phyloP scores from a whole-genome alignment of 805 yeast genomes.

The Hanseniaspora guilliermondii region DNA sequence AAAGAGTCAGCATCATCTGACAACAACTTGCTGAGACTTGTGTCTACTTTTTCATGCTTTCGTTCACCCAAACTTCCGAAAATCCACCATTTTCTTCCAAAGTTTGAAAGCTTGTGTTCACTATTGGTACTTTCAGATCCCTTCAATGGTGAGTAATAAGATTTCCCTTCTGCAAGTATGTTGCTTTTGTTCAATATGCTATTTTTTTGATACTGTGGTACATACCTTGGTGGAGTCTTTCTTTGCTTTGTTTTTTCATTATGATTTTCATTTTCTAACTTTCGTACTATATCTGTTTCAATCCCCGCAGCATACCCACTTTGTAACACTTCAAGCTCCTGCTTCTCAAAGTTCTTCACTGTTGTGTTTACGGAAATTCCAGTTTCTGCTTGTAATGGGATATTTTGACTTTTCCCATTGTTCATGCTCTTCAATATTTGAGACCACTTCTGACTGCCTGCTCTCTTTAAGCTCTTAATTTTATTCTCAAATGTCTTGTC shows the following conservation, averaged over 20 bases:
- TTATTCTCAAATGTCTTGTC: background rate
- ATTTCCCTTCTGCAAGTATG: background rate
- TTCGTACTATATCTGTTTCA: constrained; percentile 3
- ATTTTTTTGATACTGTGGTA: background rate
- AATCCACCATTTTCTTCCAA: constrained; percentile 3
- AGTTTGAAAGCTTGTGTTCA: background rate
- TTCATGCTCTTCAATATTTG: background rate
- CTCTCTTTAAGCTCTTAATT: background rate
- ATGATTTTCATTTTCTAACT: background rate
- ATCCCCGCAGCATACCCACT: background rate
- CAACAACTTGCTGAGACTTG: background rate
- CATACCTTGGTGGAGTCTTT: background rate
- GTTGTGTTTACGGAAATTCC: constrained; percentile 1
- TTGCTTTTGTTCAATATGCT: background rate
- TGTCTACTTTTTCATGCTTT: background rate
- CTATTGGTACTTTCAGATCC: background rate
- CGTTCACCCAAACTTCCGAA: constrained; percentile 7
- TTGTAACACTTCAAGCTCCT: background rate
- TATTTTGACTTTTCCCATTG: background rate
- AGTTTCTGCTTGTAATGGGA: background rate
- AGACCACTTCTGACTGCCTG: background rate
- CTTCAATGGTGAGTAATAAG: background rate
- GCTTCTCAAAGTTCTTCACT: background rate
- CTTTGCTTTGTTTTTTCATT: background rate
- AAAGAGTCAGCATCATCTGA: background rate